These are phyloP conservation scores for Abortiporus biennis DNA, from an alignment of 1,284 basidiomycete genomes.

Conservation along the genomic window DNA sequence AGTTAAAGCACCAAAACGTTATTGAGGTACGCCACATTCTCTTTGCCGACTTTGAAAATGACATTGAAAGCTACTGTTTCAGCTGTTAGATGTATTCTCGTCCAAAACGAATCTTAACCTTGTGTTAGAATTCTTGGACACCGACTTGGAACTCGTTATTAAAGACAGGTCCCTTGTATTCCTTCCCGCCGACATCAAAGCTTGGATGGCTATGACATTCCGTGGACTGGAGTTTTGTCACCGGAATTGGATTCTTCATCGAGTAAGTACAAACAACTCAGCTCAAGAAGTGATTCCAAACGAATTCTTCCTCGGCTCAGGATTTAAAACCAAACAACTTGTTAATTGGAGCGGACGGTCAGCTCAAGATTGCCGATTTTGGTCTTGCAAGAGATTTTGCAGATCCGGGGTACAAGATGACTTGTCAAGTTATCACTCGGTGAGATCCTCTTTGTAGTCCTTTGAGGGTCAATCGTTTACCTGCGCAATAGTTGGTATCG, in stretches of 20 bases:
- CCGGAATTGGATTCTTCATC: constrained; percentile 88
- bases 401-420: constrained; percentile 94
- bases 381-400: constrained; percentile 96
- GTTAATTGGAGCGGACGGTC: constrained; percentile 86
- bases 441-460: constrained; percentile 27
- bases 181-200: constrained; percentile 93
- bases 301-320: constrained; percentile 33
- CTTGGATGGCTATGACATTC: constrained; percentile 98
- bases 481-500: constrained; percentile 88
- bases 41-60: no score
- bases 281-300: background rate
- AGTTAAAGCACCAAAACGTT: constrained; percentile 92
- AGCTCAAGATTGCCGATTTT: constrained; percentile 98
- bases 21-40: constrained; percentile 63
- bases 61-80: no score
- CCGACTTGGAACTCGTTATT: constrained; percentile 97
- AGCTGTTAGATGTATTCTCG: constrained; percentile 97
- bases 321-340: constrained; percentile 99
- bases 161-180: constrained; percentile 91
- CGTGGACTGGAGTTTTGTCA: constrained; percentile 97
- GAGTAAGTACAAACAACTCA: constrained; percentile 45
- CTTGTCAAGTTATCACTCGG: constrained; percentile 96
- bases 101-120: constrained; percentile 96
- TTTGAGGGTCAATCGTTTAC: no score
- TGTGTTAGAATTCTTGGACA: constrained; percentile 95